These are phyloP conservation scores for Starmerella apis DNA, from an alignment of 805 yeast species.

Conservation along the genomic window DNA sequence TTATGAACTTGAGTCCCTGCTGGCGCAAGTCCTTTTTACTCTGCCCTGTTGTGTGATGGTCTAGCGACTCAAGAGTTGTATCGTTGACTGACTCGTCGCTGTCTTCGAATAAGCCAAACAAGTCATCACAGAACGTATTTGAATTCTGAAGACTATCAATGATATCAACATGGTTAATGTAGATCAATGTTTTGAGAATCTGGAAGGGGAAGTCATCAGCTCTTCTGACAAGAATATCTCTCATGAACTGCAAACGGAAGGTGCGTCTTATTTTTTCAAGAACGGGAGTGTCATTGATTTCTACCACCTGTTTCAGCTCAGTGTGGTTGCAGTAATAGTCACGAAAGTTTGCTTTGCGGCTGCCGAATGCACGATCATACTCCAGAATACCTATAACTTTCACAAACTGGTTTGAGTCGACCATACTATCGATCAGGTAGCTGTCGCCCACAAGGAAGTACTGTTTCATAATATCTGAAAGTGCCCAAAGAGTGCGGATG, in stretches of 20 bases:
- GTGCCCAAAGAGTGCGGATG: slow-evolving; percentile 47
- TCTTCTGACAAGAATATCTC: slow-evolving; percentile 72
- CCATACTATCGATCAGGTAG: slow-evolving; percentile 46
- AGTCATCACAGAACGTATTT: slow-evolving; percentile 42
- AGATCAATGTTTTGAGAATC: slow-evolving; percentile 56
- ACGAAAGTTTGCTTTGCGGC: slow-evolving; percentile 68
- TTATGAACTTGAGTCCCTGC: slow-evolving; percentile 67
- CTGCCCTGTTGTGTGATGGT: neutral
- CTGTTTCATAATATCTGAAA: slow-evolving; percentile 67
- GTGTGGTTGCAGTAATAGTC: slow-evolving; percentile 48
- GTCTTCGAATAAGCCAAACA: slow-evolving; percentile 48
- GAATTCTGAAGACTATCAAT: slow-evolving; percentile 48
- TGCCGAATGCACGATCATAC: slow-evolving; percentile 76
- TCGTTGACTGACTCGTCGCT: neutral
- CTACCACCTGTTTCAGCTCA: slow-evolving; percentile 61
- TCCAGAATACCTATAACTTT: slow-evolving; percentile 74
- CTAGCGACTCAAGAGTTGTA: too few relatives aligned
- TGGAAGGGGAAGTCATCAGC: slow-evolving; percentile 72
- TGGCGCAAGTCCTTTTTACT: slow-evolving; percentile 3
- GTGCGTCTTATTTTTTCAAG: slow-evolving; percentile 57
- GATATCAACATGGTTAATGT: slow-evolving; percentile 56
- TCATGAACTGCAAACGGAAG: slow-evolving; percentile 65
- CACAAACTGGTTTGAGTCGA: slow-evolving; percentile 42
- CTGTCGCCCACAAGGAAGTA: slow-evolving; percentile 59
- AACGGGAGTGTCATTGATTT: slow-evolving; percentile 43